A percentile compares a stretch with the other conserved stretches of the same genome.
Conservation (phyloP, 768 basidiomycete genomes). For the Nevesoporus exiguus region DNA sequence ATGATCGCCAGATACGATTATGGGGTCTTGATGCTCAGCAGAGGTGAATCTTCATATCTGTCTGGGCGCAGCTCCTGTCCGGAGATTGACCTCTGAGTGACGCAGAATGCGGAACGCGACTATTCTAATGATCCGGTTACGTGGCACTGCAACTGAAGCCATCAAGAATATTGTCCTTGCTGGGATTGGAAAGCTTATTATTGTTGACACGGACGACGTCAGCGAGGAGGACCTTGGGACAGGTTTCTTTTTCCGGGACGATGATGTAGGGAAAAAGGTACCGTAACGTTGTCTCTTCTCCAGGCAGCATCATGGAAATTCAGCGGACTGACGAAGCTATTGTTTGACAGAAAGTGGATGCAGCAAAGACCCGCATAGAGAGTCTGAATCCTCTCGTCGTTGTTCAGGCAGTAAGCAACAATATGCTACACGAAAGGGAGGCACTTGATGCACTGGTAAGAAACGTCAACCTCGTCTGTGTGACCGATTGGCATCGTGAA, state of each 20-base stretch:
- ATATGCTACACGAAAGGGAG: constrained; percentile 45
- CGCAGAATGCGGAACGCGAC: constrained; percentile 91
- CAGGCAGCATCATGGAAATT: constrained; percentile 41
- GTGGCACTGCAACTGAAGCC: constrained; percentile 85
- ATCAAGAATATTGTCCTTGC: constrained; percentile 98
- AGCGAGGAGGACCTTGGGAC: constrained; percentile 83
- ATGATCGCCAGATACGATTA: constrained; percentile 94
- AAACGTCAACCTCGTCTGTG: constrained; percentile 79
- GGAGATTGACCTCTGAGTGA: constrained; percentile 5
- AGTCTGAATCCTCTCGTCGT: constrained; percentile 90
- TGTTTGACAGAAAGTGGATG: constrained; percentile 69
- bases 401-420: constrained; percentile 62
- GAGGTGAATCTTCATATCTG: constrained; percentile 46
- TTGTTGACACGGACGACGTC: constrained; percentile 77
- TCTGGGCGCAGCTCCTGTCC: neutral
- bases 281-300: constrained; percentile 5
- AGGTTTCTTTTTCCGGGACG: constrained; percentile 92
- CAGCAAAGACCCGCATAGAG: constrained; percentile 80
- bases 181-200: constrained; percentile 85
- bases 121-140: constrained; percentile 75
- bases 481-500: constrained; percentile 73
- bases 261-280: constrained; percentile 89
- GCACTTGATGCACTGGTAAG: constrained; percentile 57
- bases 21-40: constrained; percentile 99
- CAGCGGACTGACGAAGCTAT: constrained; percentile 29